Base-by-base conservation (phyloP, 768 basidiomycete species). In the Clavaria fumosa region DNA sequence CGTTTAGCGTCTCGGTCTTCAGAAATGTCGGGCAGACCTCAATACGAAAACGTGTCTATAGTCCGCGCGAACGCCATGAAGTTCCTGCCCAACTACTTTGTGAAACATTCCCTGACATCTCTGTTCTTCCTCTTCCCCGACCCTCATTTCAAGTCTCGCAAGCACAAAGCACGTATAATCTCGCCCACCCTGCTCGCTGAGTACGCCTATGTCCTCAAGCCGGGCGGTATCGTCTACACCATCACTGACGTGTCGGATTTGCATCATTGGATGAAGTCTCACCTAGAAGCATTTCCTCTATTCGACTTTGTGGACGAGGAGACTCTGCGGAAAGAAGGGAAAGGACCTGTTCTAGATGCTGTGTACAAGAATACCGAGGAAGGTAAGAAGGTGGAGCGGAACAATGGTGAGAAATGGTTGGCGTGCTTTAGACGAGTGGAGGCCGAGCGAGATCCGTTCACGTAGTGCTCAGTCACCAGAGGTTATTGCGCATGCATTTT, bases 51-150 rank as follows among this genome's bases (percentile, higher is more conserved):
- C 55, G 73, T 95, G 38, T 89, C 88, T 23, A 74, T 96, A 45
- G 81, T 95, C 45, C 78, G 95, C 35, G 91, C 85, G 10, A 99
- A 99, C 54, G 82, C 89, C 33, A 96, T 96, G 91, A 97, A 97
- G 61, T 96, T 97, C 57, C 67, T 96, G 39, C 84, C 91, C 4
- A 97, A 97, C 58, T 96, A 89, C 58, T 95, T 99, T 57, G 53
- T 68, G 17, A 90, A 91, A 53, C 78, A 78, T 40, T 93, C 93
- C 45, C 66, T 99, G 24, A 78, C 82, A 14, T 78, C 93, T 34
- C 67, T 99, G 35, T 99, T 99, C 62, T 97, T 99, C 65, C 72
- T 97, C 41, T 99, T 97, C 60, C 95, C 95, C 28, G 95, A 99
- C 58, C 95, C 95, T 0, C 95, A 97, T 56, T 99, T 99, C 72